These are phyloP conservation scores for sunflower (Helianthus annuus) DNA, from an alignment of 129 eudicot species.

Conservation along the genomic window HanXRQr2.0-SUNRISE NC_035447.2:5969353-5969852, in stretches of 20 bases:
- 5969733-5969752: conserved; percentile 70
- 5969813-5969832: conserved; percentile 69
- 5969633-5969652: conserved; percentile 57
- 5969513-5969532: conserved; percentile 15
- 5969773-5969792: conserved; percentile 63
- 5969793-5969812: conserved; percentile 61
- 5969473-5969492: too few species aligned
- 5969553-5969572: conserved; percentile 7
- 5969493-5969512: too few species aligned
- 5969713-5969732: conserved; percentile 70
- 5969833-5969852: conserved; percentile 50
- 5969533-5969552: conserved; percentile 1
- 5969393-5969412: too few species aligned
- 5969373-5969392: too few species aligned
- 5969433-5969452: too few species aligned
- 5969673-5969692: conserved; percentile 64
- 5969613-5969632: conserved; percentile 59
- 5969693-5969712: conserved; percentile 42
- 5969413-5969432: too few species aligned
- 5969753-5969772: conserved; percentile 52
- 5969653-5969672: conserved; percentile 70
- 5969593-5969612: conserved; percentile 63
- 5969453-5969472: too few species aligned
- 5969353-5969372: too few species aligned
- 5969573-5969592: conserved; percentile 36